Percentiles rank a stretch among this genome's conserved stretches.
phyloP scores from a whole-genome alignment of 148 eudicot species.

The Polygonum maritimum region DNA sequence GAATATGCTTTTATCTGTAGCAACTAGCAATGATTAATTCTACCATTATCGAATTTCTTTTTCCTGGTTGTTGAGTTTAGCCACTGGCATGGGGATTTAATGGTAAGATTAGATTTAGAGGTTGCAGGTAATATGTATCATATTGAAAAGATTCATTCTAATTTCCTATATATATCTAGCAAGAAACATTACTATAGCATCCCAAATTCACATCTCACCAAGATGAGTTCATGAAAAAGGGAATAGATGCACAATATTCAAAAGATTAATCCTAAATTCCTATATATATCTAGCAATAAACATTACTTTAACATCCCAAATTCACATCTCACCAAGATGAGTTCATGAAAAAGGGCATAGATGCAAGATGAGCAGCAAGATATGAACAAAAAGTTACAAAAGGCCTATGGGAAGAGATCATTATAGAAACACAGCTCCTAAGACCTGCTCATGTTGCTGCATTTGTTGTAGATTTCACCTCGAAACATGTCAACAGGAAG shows the following conservation, averaged over 20 bases:
- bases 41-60: too few relatives aligned
- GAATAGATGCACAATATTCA: not conserved
- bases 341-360: not conserved
- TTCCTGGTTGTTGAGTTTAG: too few relatives aligned
- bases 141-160: too few relatives aligned
- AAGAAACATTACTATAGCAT: not conserved
- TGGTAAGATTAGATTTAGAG: too few relatives aligned
- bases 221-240: not conserved
- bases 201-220: not conserved
- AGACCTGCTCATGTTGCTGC: slow-evolving; percentile 35
- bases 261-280: not conserved
- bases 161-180: not conserved
- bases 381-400: slow-evolving; percentile 3
- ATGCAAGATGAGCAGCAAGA: not conserved
- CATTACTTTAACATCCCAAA: not conserved
- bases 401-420: not conserved
- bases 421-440: not conserved
- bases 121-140: too few relatives aligned
- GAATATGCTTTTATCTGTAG: too few relatives aligned
- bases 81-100: too few relatives aligned
- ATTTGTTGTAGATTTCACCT: slow-evolving; percentile 74
- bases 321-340: not conserved
- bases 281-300: not conserved
- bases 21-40: too few relatives aligned
- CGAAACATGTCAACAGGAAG: slow-evolving; percentile 84